These are phyloP conservation scores for Oryza officinalis DNA, from an alignment of 176 grass and related monocot genomes.

Conservation along the genomic window DNA sequence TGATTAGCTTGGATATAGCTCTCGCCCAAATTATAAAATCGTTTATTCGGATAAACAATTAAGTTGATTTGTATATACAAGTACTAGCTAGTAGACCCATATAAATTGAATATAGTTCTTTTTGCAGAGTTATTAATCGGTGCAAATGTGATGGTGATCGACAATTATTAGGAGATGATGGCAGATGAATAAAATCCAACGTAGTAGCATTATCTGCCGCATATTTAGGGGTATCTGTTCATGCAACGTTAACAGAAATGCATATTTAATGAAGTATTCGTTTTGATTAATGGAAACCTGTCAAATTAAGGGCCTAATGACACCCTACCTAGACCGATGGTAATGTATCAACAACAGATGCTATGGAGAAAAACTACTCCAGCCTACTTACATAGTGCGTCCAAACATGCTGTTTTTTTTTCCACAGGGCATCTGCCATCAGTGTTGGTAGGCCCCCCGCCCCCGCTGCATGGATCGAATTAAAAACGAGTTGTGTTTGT, in stretches of 20 bases:
- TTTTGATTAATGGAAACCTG: slow-evolving; percentile 8
- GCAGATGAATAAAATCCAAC: background rate
- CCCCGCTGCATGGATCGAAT: background rate
- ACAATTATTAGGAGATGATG: background rate
- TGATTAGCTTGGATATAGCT: background rate
- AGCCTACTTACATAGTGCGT: background rate
- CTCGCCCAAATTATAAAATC: background rate
- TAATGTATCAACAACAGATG: slow-evolving; percentile 49
- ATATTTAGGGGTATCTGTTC: slow-evolving; percentile 25
- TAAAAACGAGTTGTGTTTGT: slow-evolving; percentile 24
- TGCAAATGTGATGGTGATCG: background rate
- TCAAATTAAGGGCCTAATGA: slow-evolving; percentile 30
- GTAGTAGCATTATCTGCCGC: slow-evolving; percentile 27
- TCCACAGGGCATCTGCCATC: slow-evolving; percentile 31
- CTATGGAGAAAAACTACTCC: slow-evolving; percentile 44
- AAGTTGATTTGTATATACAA: background rate
- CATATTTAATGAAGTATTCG: slow-evolving; percentile 5
- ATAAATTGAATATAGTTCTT: background rate
- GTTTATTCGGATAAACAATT: background rate
- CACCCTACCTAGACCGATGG: slow-evolving; percentile 47
- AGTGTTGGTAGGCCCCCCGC: slow-evolving; percentile 28
- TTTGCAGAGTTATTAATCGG: background rate
- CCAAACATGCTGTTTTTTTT: background rate
- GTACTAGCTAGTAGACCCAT: too few relatives aligned
- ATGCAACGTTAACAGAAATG: slow-evolving; percentile 33